Base-by-base conservation (phyloP, 2,329 filamentous ascomycete genomes). In the Knufia petricola region DNA sequence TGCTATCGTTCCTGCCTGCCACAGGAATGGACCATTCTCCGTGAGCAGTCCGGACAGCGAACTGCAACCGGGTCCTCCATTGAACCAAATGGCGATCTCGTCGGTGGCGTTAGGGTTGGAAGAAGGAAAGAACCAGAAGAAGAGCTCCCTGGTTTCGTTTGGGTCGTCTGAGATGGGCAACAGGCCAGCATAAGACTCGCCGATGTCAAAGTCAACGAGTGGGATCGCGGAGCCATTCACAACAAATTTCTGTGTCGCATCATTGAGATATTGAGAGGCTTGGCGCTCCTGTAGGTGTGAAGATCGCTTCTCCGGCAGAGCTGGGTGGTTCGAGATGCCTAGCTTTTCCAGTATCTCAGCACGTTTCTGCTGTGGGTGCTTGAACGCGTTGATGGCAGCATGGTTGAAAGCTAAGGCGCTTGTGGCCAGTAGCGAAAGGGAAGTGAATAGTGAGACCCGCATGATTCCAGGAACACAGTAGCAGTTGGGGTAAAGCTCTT, bases 1-100 rank as follows among this genome's bases (percentile, higher is more conserved):
- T 17, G 72, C 71, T 44, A 72, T 75, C 1, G 82, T 88, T 24
- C 85, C 85, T 9, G 78, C 72, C 60, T 83, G 76, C 81, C 82
- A 85, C 4, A 74, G 49, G 58, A 86, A 82, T 0, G 85, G 82
- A 0, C 86, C 85, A 57, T 87, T 89, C 58, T 89, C 85, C 41
- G 85, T 82, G 6, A 89, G 62, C 1, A 89, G 69, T 8, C 82
- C 84, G 54, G 79, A 74, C 7, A 86, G 70, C 1, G 80, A 84
- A 23, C 64, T 71, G 53, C 71, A 74, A 21, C 72, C 71, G 20
- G 72, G 73, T 4, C 73, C 73, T 20, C 78, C 77, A 50, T 79
- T 81, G 24, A 69, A 54, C 70, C 70, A 74, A 49, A 74, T 71
- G 0, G 66, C 68, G 31, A 77, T 69, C 53, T 77, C 73, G 23